These are phyloP conservation scores for Diplodia corticola DNA, from an alignment of 2,329 filamentous ascomycete genomes.

Conservation along the genomic window DNA sequence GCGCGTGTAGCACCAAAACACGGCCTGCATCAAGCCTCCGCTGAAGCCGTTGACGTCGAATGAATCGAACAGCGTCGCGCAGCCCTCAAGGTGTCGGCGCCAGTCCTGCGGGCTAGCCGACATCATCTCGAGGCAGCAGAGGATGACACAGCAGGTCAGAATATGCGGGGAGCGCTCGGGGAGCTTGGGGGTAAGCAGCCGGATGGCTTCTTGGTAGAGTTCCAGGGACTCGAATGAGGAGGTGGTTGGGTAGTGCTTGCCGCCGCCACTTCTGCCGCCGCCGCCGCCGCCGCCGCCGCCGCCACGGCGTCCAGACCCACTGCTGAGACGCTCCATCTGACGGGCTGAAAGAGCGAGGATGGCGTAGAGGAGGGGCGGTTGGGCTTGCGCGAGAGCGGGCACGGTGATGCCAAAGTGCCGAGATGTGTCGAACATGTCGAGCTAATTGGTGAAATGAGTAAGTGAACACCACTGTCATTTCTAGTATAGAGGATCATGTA, in stretches of 20 bases:
- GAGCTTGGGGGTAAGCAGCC: constrained; percentile 50
- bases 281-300: background rate
- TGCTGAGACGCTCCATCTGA: constrained; percentile 51
- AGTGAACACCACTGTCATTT: background rate
- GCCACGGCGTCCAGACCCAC: background rate
- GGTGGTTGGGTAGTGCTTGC: constrained; percentile 31
- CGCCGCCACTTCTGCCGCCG: background rate
- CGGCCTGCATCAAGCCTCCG: constrained; percentile 51
- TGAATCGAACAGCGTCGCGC: constrained; percentile 53
- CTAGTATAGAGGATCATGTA: background rate
- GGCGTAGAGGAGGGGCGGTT: constrained; percentile 50
- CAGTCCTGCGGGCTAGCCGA: constrained; percentile 45
- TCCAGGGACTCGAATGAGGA: constrained; percentile 45
- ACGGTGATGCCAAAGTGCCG: constrained; percentile 52
- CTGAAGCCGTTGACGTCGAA: constrained; percentile 54
- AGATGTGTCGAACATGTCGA: constrained; percentile 56
- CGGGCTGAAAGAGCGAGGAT: constrained; percentile 55
- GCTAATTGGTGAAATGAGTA: constrained; percentile 31
- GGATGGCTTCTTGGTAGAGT: constrained; percentile 55
- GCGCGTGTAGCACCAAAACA: constrained; percentile 58
- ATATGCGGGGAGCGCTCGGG: constrained; percentile 52
- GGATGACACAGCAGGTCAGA: constrained; percentile 55
- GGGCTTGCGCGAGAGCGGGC: constrained; percentile 48
- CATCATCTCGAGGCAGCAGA: constrained; percentile 57
- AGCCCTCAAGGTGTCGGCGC: constrained; percentile 55